These are phyloP conservation scores for Mycena albidolilacea DNA, from an alignment of 768 basidiomycete species.

Conservation along the genomic window DNA sequence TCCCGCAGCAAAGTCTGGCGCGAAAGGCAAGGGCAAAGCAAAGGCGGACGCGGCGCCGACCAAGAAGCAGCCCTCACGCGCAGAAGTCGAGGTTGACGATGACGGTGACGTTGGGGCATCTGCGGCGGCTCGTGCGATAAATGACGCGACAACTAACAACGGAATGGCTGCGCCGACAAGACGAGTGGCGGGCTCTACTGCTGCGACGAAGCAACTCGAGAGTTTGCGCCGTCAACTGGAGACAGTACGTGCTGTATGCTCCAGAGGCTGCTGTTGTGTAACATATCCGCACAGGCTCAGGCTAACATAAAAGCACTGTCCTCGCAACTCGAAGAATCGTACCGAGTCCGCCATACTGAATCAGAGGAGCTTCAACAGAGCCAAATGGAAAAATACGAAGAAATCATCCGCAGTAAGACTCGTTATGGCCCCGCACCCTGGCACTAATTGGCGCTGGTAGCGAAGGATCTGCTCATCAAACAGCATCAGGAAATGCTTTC, in stretches of 20 bases:
- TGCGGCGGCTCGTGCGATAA: slow-evolving; percentile 27
- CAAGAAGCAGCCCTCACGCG: slow-evolving; percentile 17
- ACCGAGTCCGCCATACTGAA: slow-evolving; percentile 74
- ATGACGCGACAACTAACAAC: slow-evolving; percentile 25
- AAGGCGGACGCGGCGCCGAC: slow-evolving; percentile 20
- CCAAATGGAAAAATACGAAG: slow-evolving; percentile 66
- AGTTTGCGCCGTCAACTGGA: slow-evolving; percentile 24
- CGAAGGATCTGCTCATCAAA: slow-evolving; percentile 68
- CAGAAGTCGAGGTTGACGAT: slow-evolving; percentile 31
- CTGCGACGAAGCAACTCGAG: slow-evolving; percentile 21
- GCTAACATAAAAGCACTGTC: slow-evolving; percentile 63
- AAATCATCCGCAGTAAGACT: slow-evolving; percentile 64
- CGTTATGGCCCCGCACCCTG: neutral
- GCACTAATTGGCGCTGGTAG: slow-evolving; percentile 51
- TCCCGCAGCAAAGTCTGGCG: slow-evolving; percentile 25
- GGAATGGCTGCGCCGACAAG: slow-evolving; percentile 10
- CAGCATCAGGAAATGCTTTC: slow-evolving; percentile 70
- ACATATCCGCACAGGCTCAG: slow-evolving; percentile 51
- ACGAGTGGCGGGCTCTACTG: slow-evolving; percentile 6
- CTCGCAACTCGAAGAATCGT: slow-evolving; percentile 71
- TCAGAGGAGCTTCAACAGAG: slow-evolving; percentile 70
- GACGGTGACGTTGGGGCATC: slow-evolving; percentile 30
- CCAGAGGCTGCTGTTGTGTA: neutral
- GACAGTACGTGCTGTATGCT: neutral
- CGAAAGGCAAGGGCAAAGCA: slow-evolving; percentile 37